Conservation (phyloP, 805 yeast species). For the Candida chauliodis region DNA sequence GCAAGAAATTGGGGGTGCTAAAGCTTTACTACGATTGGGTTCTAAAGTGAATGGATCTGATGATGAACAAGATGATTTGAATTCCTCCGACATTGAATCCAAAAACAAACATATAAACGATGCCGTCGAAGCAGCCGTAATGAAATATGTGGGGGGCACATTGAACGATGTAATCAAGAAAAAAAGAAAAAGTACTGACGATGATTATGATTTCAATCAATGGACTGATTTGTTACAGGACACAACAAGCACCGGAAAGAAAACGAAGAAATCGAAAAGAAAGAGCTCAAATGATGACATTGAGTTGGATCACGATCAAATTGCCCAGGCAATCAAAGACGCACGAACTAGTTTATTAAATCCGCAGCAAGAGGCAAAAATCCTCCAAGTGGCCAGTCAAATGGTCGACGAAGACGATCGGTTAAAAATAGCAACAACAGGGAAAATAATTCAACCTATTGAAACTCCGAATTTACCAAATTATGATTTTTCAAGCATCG, state of each 20-base stretch:
- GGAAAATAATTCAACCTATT: not conserved
- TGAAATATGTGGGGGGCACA: constrained; percentile 67
- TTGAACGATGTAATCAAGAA: constrained; percentile 20
- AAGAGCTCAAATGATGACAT: constrained; percentile 35
- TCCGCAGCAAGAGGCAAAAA: constrained; percentile 8
- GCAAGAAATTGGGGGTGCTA: constrained; percentile 46
- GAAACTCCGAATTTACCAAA: constrained; percentile 1
- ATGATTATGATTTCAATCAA: constrained; percentile 48
- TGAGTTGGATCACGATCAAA: constrained; percentile 48
- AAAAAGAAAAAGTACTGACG: constrained; percentile 34
- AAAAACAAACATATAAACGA: constrained; percentile 38
- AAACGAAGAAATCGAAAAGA: constrained; percentile 10
- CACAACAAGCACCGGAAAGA: constrained; percentile 1
- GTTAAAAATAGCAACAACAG: not conserved
- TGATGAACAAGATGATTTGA: constrained; percentile 7
- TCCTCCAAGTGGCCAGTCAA: constrained; percentile 7
- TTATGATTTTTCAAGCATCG: constrained; percentile 19
- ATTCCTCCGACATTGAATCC: constrained; percentile 12
- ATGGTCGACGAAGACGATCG: constrained; percentile 2
- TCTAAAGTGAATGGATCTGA: constrained; percentile 15
- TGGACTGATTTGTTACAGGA: constrained; percentile 53
- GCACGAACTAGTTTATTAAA: constrained; percentile 41
- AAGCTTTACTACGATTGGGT: constrained; percentile 41
- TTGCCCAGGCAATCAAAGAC: constrained; percentile 67
- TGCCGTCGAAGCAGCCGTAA: constrained; percentile 76